Conservation (phyloP, 2,329 filamentous ascomycete species). For the Tricladium varicosporioides region DNA sequence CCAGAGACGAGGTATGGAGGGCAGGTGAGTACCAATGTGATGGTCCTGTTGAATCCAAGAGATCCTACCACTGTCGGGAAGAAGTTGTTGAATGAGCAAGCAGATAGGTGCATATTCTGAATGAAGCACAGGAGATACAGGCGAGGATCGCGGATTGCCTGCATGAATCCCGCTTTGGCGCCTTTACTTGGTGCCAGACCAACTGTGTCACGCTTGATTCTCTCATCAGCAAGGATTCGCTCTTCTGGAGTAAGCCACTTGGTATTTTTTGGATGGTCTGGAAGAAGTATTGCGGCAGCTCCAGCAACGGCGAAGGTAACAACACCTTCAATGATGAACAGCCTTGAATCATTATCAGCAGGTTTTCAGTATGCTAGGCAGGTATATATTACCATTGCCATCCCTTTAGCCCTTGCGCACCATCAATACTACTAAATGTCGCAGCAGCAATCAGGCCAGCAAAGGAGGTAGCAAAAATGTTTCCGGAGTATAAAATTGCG, state of each 20-base stretch:
- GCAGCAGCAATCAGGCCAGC: constrained; percentile 39
- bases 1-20: constrained; percentile 19
- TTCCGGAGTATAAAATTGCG: constrained; percentile 38
- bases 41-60: constrained; percentile 29
- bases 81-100: constrained; percentile 35
- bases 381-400: constrained; percentile 29
- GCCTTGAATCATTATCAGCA: constrained; percentile 31
- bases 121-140: constrained; percentile 45
- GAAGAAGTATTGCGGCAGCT: constrained; percentile 37
- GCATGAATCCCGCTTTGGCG: constrained; percentile 36
- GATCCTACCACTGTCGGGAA: constrained; percentile 28
- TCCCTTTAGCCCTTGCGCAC: constrained; percentile 35
- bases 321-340: constrained; percentile 39
- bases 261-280: constrained; percentile 44
- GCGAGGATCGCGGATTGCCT: constrained; percentile 41
- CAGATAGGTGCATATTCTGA: constrained; percentile 47
- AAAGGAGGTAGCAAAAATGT: constrained; percentile 37
- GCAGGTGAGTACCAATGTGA: constrained; percentile 21
- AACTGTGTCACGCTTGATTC: constrained; percentile 24
- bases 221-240: constrained; percentile 9
- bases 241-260: constrained; percentile 21
- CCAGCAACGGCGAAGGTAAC: constrained; percentile 16
- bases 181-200: constrained; percentile 22
- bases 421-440: constrained; percentile 37
- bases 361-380: neutral